These are phyloP conservation scores for Phialophora verrucosa DNA, from an alignment of 2,329 filamentous ascomycete genomes.

Conservation along the genomic window DNA sequence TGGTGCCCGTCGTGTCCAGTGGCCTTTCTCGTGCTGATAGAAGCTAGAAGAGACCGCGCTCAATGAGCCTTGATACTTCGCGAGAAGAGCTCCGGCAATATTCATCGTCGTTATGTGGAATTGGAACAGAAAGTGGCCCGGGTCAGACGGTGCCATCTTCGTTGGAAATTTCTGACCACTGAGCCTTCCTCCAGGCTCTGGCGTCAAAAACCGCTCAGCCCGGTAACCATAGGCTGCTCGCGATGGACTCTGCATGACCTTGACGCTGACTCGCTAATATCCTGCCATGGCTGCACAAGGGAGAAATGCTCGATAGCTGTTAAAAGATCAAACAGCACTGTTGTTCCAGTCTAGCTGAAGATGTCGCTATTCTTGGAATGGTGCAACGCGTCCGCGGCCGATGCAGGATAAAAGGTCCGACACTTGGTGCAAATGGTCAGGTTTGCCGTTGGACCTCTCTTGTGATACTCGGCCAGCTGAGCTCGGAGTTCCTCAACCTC, in stretches of 20 bases:
- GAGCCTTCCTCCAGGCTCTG: not conserved
- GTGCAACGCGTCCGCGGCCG: not conserved
- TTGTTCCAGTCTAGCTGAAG: not conserved
- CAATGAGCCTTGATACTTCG: not conserved
- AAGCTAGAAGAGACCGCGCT: not conserved
- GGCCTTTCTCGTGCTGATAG: not conserved
- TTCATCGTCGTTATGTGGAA: not conserved
- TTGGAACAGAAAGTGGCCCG: not conserved
- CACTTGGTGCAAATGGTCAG: conserved; percentile 25
- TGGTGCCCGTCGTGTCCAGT: not conserved
- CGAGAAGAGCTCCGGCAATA: not conserved
- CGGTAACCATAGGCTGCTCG: not conserved
- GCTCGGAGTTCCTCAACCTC: conserved; percentile 23
- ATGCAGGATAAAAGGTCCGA: conserved; percentile 24
- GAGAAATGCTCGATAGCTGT: not conserved
- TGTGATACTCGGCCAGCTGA: conserved; percentile 18
- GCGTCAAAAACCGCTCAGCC: not conserved
- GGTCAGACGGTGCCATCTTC: not conserved
- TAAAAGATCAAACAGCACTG: not conserved
- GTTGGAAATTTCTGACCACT: not conserved
- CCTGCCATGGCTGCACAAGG: not conserved
- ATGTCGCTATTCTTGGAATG: not conserved
- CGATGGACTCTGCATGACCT: not conserved
- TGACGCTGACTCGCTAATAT: not conserved
- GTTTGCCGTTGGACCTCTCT: conserved; percentile 4